Evolutionary conservation across 2,329 filamentous ascomycete genomes (phyloP), one percentile per base, ranked within the genome.

Genomic region (Colletotrichum incanum): DNA sequence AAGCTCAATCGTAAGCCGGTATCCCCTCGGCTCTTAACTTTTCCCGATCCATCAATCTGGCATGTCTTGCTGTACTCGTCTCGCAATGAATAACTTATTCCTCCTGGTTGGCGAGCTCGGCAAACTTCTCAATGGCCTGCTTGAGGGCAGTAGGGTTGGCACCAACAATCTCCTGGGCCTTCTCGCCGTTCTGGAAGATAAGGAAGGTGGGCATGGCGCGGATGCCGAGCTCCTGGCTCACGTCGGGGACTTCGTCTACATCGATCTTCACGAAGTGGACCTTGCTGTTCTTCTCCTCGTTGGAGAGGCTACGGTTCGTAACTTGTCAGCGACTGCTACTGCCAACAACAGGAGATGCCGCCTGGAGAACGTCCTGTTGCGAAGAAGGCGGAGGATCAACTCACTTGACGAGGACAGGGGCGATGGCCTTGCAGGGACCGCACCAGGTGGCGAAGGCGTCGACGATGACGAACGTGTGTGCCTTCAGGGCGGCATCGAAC

Each of bases 361-460:
- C 14, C 2, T 5, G 5, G 28, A n/a, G 14, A 55, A 4, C 20
- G 11, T 37, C 4, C 28, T n/a, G 9, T 34, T 9, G 31, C 18
- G 18, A 4, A n/a, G 2, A 9, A 23, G 67, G 18, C 64, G 75
- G 39, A 39, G 52, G 59, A 16, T 6, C 18, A 9, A 81, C 90
- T 80, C 84, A 92, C 88, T 92, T 87, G 77, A 88, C 88, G 70
- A 98, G 86, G 74, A 91, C 83, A 72, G 95, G 96, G 23, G 94
- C 90, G 78, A 98, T 96, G 78, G 92, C 89, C 88, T 95, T 98
- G 93, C 96, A 98, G 73, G 96, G 96, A 73, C 94, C 95, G 87
- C 96, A 98, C 95, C 95, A 98, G 74, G 87, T 91, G 68, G 95
- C 95, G 83, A 93, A 95, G 86, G 91, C 95, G 86, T 98, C 96